Evolutionary conservation across 2,329 filamentous ascomycete genomes (phyloP).

Genomic region (Neophaeococcomyces aloes): DNA sequence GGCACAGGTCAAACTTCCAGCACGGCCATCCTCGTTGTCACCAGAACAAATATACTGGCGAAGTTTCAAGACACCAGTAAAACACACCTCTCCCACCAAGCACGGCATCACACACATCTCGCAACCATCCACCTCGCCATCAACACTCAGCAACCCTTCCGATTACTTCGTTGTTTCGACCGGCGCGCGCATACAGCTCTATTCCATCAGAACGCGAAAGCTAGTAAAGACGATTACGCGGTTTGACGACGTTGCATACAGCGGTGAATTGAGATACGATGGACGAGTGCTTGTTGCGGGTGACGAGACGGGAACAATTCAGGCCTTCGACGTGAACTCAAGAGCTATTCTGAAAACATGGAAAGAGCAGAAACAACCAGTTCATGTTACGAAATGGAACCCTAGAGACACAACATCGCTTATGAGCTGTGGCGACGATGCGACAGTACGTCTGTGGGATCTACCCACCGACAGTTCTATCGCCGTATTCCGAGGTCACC

Average conservation of each 20-base stretch:
- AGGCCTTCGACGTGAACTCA: conserved; percentile 86
- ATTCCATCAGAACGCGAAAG: conserved; percentile 83
- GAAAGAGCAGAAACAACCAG: conserved; percentile 86
- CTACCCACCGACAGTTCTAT: conserved; percentile 67
- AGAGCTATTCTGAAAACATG: conserved; percentile 91
- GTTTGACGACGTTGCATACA: conserved; percentile 83
- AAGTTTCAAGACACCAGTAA: conserved; percentile 82
- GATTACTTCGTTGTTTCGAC: conserved; percentile 82
- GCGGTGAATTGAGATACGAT: conserved; percentile 78
- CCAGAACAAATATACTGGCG: conserved; percentile 96
- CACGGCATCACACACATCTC: conserved; percentile 87
- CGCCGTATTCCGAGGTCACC: conserved; percentile 72
- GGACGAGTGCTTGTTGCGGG: conserved; percentile 82
- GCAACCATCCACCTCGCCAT: conserved; percentile 45
- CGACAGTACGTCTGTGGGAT: conserved; percentile 89
- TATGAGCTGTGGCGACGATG: conserved; percentile 85
- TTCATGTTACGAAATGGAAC: conserved; percentile 88
- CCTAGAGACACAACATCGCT: conserved; percentile 74
- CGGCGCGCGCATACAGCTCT: conserved; percentile 84
- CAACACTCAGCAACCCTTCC: conserved; percentile 47
- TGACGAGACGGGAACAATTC: conserved; percentile 82
- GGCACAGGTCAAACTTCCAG: conserved; percentile 69
- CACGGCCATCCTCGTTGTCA: conserved; percentile 71
- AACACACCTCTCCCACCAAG: conserved; percentile 81
- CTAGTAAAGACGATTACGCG: conserved; percentile 87